phyloP scores from a whole-genome alignment of 2,329 filamentous ascomycete genomes.

The Aaosphaeria pasadenensis region DNA sequence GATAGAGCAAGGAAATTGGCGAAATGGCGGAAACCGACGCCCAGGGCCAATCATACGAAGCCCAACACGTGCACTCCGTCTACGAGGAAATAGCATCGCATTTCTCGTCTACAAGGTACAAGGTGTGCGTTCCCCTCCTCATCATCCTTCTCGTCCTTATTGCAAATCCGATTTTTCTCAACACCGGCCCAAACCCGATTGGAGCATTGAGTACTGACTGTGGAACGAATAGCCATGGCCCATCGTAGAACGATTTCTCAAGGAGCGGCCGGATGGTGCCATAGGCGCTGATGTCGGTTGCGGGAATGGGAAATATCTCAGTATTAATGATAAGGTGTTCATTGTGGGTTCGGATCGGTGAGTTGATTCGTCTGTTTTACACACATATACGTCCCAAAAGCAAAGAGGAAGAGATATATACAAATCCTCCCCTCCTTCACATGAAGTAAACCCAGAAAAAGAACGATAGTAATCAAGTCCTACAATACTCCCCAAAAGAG shows the following conservation, averaged over 20 bases:
- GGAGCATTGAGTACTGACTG: too few relatives aligned
- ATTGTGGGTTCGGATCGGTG: constrained; percentile 85
- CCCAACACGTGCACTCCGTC: constrained; percentile 82
- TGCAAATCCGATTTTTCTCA: not conserved
- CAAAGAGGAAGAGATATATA: not conserved
- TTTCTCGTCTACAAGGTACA: constrained; percentile 76
- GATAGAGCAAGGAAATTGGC: not conserved
- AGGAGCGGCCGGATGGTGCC: constrained; percentile 62
- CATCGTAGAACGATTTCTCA: constrained; percentile 77
- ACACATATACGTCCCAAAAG: not conserved
- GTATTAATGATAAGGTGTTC: constrained; percentile 72
- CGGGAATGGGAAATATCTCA: constrained; percentile 94
- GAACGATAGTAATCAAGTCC: too few relatives aligned
- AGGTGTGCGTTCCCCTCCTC: constrained; percentile 46
- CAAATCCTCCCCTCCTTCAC: too few relatives aligned
- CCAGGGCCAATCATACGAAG: constrained; percentile 66
- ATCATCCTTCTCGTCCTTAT: too few relatives aligned
- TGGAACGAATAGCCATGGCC: constrained; percentile 70
- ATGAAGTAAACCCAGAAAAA: too few relatives aligned
- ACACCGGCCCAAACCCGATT: not conserved
- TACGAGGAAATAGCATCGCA: constrained; percentile 85
- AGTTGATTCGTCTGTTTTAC: constrained; percentile 19
- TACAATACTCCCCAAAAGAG: too few relatives aligned
- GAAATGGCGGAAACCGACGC: constrained; percentile 17
- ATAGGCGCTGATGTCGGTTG: constrained; percentile 90